Evolutionary conservation across 164 flowering plant genomes (phyloP).

Genomic region (Chloranthus sessilifolius): DNA sequence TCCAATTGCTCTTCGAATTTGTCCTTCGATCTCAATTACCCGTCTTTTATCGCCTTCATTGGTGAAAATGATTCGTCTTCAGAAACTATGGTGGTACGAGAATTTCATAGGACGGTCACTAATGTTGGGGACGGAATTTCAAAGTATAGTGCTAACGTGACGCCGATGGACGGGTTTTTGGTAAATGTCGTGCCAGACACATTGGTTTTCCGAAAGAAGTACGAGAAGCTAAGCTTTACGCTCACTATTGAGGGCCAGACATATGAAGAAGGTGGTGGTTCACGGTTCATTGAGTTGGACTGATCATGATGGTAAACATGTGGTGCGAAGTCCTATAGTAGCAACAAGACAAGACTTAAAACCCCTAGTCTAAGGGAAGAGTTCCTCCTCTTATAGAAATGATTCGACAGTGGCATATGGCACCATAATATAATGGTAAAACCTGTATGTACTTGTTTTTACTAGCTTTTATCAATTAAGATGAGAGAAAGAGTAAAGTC

Average conservation of each 20-base stretch:
- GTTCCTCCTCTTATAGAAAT: no score
- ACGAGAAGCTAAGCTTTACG: conserved; percentile 18
- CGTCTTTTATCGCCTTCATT: conserved; percentile 24
- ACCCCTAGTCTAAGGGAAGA: no score
- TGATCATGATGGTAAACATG: conserved; percentile 31
- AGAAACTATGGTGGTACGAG: conserved; percentile 4
- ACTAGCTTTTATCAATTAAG: no score
- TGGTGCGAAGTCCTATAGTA: conserved; percentile 61
- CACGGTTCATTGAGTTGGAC: conserved; percentile 52
- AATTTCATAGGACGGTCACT: conserved; percentile 23
- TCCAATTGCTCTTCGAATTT: conserved; percentile 14
- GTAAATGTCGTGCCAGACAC: conserved; percentile 15
- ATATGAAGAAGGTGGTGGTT: conserved; percentile 19
- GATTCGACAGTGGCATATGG: no score
- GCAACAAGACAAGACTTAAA: no score
- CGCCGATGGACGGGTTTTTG: conserved; percentile 14
- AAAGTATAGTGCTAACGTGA: conserved; percentile 12
- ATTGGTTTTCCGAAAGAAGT: conserved; percentile 19
- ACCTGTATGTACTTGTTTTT: no score
- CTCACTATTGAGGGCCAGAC: conserved; percentile 25
- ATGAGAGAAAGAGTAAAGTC: no score
- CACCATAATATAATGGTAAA: no score
- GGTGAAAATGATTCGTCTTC: conserved; percentile 3
- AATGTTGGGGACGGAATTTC: conserved; percentile 18
- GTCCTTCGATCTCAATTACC: conserved; percentile 24